Percentiles rank a stretch among this genome's conserved stretches.
Conservation (phyloP, 2,329 filamentous ascomycete genomes). For the Colletotrichum higginsianum region DNA sequence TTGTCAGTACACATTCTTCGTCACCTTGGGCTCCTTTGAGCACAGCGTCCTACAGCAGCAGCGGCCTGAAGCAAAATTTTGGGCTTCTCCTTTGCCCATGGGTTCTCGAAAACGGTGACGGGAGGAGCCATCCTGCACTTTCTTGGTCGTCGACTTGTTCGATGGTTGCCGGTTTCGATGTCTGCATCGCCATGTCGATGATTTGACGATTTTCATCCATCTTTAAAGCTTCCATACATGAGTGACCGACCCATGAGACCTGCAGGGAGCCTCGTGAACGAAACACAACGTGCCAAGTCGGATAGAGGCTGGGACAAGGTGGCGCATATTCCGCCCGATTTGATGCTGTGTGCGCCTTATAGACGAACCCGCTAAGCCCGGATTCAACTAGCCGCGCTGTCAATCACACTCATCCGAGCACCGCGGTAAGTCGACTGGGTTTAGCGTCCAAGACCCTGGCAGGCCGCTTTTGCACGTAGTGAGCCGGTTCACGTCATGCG, state of each 20-base stretch:
- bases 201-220: too few relatives aligned
- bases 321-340: slow-evolving; percentile 19
- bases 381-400: slow-evolving; percentile 14
- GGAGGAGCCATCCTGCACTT: not conserved
- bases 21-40: too few relatives aligned
- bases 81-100: slow-evolving; percentile 20
- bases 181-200: not conserved
- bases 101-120: slow-evolving; percentile 24
- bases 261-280: not conserved
- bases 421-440: not conserved
- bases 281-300: slow-evolving; percentile 14
- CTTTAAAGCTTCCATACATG: not conserved
- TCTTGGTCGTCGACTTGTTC: not conserved
- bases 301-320: not conserved
- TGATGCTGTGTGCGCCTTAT: not conserved
- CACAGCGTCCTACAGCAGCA: slow-evolving; percentile 7
- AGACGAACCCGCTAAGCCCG: slow-evolving; percentile 8
- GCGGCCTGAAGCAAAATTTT: slow-evolving; percentile 13
- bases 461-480: not conserved
- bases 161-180: too few relatives aligned
- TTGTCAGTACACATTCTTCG: not conserved
- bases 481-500: not conserved
- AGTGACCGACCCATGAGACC: not conserved
- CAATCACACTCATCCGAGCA: not conserved
- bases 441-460: slow-evolving; percentile 12